Evolutionary conservation across 2,329 filamentous ascomycete genomes (phyloP).

Genomic region (Geosmithia putterillii): DNA sequence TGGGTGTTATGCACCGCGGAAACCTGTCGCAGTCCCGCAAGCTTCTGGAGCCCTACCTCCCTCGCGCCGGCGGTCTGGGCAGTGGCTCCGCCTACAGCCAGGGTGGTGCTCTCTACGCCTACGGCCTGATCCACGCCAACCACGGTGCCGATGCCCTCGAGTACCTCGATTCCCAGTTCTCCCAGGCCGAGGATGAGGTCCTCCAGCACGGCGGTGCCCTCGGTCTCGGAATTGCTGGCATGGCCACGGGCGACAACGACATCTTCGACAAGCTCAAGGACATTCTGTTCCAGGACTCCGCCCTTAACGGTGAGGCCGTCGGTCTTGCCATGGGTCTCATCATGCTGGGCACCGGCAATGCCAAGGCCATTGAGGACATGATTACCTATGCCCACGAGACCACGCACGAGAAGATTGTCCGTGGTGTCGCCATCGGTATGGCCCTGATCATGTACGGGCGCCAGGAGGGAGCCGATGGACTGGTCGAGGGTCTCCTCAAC

Average conservation of each 20-base stretch:
- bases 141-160: slow-evolving; percentile 84
- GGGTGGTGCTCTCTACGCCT: slow-evolving; percentile 88
- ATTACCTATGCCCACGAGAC: slow-evolving; percentile 96
- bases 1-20: slow-evolving; percentile 92
- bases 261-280: slow-evolving; percentile 86
- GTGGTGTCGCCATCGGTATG: slow-evolving; percentile 91
- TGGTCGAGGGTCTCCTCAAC: slow-evolving; percentile 85
- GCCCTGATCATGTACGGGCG: slow-evolving; percentile 96
- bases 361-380: slow-evolving; percentile 90
- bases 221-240: slow-evolving; percentile 89
- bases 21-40: slow-evolving; percentile 91
- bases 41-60: slow-evolving; percentile 87
- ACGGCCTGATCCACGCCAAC: slow-evolving; percentile 94
- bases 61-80: slow-evolving; percentile 55
- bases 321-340: slow-evolving; percentile 94
- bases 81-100: slow-evolving; percentile 89
- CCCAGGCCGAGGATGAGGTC: slow-evolving; percentile 71
- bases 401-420: slow-evolving; percentile 97
- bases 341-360: slow-evolving; percentile 96
- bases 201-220: slow-evolving; percentile 95
- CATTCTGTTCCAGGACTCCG: slow-evolving; percentile 85
- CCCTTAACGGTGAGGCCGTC: slow-evolving; percentile 92
- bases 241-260: slow-evolving; percentile 84
- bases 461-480: slow-evolving; percentile 86
- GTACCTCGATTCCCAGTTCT: slow-evolving; percentile 66